Evolutionary conservation across 352 stramenopile genomes (phyloP), one percentile per base, ranked within the genome.

Genomic region (Phytophthora pseudosyringae): DNA sequence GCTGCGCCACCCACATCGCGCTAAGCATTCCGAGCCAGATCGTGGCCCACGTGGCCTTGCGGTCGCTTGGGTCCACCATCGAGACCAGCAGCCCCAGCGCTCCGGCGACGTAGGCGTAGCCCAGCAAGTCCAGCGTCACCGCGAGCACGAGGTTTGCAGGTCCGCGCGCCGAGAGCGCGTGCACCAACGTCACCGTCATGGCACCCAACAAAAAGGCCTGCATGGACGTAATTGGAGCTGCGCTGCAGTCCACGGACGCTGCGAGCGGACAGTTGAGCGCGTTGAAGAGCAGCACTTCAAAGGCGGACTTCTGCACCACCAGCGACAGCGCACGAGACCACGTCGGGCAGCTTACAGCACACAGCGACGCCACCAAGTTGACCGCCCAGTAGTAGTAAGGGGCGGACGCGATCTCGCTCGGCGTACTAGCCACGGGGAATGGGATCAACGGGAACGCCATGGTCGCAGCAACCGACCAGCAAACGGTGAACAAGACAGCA

Each of bases 1-100:
- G 55, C 57, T 85, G 73, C 1, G 74, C 78, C 5, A 72, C 59
- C 76, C 74, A 85, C 29, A 83, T 73, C 5, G 82, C 68, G 28
- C 61, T 59, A 11, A 88, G 44, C 62, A 86, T 64, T 1, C 81
- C 71, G 11, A 83, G 52, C 54, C 80, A 67, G 28, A 81, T 60
- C 12, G 68, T 71, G 5, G 76, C 69, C 60, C 76, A 88, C n/a
- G 63, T 58, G 3, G 46, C 26, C 1, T 62, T 54, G 2, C 51
- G 51, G 21, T 78, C 66, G 31, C 66, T 79, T 12, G 78, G 60
- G 59, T 89, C 75, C 4, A 85, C 75, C 56, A 81, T 74, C 3
- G 73, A 73, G 9, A 80, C 67, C 9, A 88, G 38, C 0, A 85
- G 50, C 10, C 64, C 68, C 12, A 83, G 36, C 1, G 70, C 51